Evolutionary conservation across 1,284 basidiomycete genomes (phyloP).

Genomic region (Rhodotorula sp.): DNA sequence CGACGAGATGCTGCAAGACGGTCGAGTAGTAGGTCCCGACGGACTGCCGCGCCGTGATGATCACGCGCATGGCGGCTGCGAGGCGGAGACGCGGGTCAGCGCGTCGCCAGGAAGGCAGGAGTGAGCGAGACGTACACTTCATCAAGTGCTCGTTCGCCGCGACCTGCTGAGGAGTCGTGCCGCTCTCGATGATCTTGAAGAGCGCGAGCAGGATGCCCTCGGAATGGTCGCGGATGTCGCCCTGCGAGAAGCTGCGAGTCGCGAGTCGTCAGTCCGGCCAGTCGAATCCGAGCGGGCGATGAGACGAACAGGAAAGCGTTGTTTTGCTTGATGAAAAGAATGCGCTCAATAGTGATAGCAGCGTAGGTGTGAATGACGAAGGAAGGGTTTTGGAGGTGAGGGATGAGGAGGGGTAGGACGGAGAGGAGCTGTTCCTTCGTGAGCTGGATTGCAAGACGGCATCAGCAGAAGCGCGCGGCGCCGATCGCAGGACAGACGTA

Average conservation of each 20-base stretch:
- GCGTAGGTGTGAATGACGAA: conserved; percentile 54
- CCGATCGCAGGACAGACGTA: conserved; percentile 47
- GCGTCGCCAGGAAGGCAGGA: neutral
- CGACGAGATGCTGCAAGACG: conserved; percentile 72
- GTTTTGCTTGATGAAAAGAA: conserved; percentile 77
- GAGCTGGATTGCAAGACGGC: conserved; percentile 57
- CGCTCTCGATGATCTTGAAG: conserved; percentile 75
- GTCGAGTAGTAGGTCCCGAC: conserved; percentile 67
- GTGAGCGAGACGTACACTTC: conserved; percentile 70
- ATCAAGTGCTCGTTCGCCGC: conserved; percentile 98
- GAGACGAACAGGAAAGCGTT: conserved; percentile 63
- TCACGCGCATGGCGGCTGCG: conserved; percentile 85
- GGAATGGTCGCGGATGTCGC: conserved; percentile 81
- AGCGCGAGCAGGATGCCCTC: conserved; percentile 72
- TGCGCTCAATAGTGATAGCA: conserved; percentile 52
- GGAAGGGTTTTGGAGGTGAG: conserved; percentile 61
- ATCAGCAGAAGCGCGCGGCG: neutral
- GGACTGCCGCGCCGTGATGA: conserved; percentile 79
- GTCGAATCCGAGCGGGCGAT: neutral
- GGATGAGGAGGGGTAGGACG: conserved; percentile 83
- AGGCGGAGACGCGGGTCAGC: neutral
- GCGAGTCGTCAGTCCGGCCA: neutral
- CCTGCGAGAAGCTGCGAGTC: conserved; percentile 69
- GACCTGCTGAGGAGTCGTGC: conserved; percentile 85
- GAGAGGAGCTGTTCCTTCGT: conserved; percentile 91